Conservation (phyloP, 208 protist species). For the Trypanosoma grayi region DNA sequence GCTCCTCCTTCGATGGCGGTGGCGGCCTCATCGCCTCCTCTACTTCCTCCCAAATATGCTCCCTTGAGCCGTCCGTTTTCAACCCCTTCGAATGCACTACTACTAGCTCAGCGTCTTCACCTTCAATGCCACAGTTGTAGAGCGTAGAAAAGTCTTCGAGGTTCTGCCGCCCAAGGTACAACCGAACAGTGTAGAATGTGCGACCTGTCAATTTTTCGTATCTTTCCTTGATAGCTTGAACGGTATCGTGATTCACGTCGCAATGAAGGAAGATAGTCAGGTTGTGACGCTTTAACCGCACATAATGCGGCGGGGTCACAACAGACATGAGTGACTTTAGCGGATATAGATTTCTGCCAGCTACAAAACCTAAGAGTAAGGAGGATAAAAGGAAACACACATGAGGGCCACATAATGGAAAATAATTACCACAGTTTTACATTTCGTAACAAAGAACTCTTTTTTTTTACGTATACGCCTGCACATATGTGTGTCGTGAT, state of each 20-base stretch:
- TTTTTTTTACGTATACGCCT: conserved; percentile 23
- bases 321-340: conserved; percentile 14
- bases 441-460: too few species aligned
- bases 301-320: conserved; percentile 60
- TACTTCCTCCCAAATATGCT: conserved; percentile 70
- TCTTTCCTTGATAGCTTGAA: conserved; percentile 89
- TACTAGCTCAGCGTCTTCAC: conserved; percentile 77
- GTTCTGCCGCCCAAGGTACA: conserved; percentile 75
- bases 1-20: background rate
- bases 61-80: conserved; percentile 47
- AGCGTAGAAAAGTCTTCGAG: conserved; percentile 79
- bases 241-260: conserved; percentile 87
- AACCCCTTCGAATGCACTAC: conserved; percentile 70
- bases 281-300: conserved; percentile 76
- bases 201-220: conserved; percentile 81
- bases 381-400: background rate
- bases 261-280: conserved; percentile 87
- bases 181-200: conserved; percentile 71
- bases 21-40: conserved; percentile 62
- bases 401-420: too few species aligned
- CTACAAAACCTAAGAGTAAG: background rate
- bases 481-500: background rate
- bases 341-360: background rate
- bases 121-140: conserved; percentile 72
- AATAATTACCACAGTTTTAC: too few species aligned